A percentile compares a stretch with the other conserved stretches of the same genome.
These are phyloP conservation scores for Kalaharituber pfeilii DNA, from an alignment of 2,329 filamentous ascomycete species.

Conservation along the genomic window DNA sequence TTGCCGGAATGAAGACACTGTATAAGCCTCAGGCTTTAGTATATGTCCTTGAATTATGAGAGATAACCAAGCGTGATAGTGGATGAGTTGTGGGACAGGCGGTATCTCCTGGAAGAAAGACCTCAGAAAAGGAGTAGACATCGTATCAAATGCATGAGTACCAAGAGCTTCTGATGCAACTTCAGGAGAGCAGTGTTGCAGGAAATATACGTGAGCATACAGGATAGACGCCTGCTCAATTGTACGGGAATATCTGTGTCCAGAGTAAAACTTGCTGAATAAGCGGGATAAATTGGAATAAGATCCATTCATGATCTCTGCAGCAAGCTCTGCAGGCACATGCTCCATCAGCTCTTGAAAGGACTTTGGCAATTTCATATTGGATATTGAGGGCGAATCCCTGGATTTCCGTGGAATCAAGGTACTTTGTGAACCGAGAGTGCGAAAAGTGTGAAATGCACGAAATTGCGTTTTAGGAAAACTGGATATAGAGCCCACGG, in stretches of 20 bases:
- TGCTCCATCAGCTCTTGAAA: neutral
- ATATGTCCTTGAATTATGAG: conserved; percentile 12
- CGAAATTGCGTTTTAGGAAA: neutral
- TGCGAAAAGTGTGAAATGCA: neutral
- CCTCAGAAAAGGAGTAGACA: conserved; percentile 30
- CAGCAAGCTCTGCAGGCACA: neutral
- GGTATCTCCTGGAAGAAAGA: conserved; percentile 26
- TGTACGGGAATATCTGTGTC: neutral
- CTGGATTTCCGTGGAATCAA: neutral
- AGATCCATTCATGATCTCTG: neutral
- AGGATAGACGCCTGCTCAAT: conserved; percentile 14
- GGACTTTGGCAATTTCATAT: neutral
- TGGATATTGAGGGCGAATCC: neutral
- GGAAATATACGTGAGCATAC: conserved; percentile 16
- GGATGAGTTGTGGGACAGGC: conserved; percentile 8
- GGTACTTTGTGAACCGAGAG: neutral
- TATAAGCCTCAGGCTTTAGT: conserved; percentile 7
- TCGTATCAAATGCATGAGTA: conserved; percentile 25
- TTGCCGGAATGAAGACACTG: conserved; percentile 6
- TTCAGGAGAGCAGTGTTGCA: conserved; percentile 8
- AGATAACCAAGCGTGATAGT: conserved; percentile 11
- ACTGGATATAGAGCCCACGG: neutral
- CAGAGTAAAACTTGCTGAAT: neutral
- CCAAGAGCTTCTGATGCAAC: conserved; percentile 24
- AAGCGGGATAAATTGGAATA: neutral